Base-by-base conservation (phyloP, 805 yeast genomes). In the Alloascoidea africana region DNA sequence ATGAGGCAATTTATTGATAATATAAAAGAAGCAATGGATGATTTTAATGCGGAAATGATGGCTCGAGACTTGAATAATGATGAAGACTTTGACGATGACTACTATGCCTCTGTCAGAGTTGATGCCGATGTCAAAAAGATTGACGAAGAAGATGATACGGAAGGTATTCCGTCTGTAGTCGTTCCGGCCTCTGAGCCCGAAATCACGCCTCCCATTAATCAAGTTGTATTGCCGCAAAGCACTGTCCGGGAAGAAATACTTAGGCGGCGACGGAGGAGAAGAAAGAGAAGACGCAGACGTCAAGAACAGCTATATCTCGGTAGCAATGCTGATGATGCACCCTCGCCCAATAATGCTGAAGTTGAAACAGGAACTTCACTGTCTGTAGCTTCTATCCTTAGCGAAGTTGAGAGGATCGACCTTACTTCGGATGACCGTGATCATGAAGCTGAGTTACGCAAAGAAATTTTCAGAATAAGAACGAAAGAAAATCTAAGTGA, bases 161-260 rank as follows among this genome's bases (percentile, higher is more conserved):
- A 49, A 3, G 61, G 70, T 3, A 80, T 70, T 43, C 79, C 81
- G 0, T 64, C 56, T n/a, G 77, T 74, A 0, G 70, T 73, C 13
- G 62, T 58, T 8, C 59, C 59, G 3, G 70, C 74, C 4, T 62
- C 58, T 2, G 65, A 66, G 42, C 66, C 68, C 4, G 60, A 61
- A 35, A 64, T 59, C 19, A 60, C 63, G 18, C 76, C 77, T 1
- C 54, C 70, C 35, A 51, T 70, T 11, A 66, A 63, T 45, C 75
- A 70, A 30, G 63, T 73, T 34, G 67, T 72, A 16, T 58, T 64
- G 27, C 78, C 77, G 2, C 58, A 52, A 44, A 32, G 30, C 19
- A 30, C 17, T 19, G 38, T 8, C 37, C 34, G 35, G 48, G 47
- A 36, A 36, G 39, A 35, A 42, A 36, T 27, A 38, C 17, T 37